Percentiles rank a stretch among this genome's conserved stretches.
phyloP scores from a whole-genome alignment of 2,329 filamentous ascomycete species.

The Apiospora kogelbergensis region DNA sequence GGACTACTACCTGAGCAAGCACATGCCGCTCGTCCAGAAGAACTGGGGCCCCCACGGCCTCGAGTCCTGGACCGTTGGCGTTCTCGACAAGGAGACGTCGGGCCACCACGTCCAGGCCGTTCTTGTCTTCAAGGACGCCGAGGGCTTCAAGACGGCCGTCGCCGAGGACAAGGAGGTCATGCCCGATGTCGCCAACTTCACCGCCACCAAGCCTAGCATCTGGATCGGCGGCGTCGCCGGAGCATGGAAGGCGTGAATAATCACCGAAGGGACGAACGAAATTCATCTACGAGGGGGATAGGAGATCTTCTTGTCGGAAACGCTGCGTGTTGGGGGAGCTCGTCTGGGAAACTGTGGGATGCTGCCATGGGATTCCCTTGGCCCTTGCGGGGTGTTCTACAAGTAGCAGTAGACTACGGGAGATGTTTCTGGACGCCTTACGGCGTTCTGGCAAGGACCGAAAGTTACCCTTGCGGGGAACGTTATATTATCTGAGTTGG shows the following conservation, averaged over 20 bases:
- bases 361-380: too few relatives aligned
- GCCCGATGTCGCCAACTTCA: slow-evolving; percentile 34
- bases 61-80: slow-evolving; percentile 32
- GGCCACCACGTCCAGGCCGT: slow-evolving; percentile 28
- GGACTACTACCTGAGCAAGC: slow-evolving; percentile 46
- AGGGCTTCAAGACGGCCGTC: slow-evolving; percentile 22
- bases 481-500: background rate
- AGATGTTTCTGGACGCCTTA: background rate
- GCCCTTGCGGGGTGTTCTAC: too few relatives aligned
- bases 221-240: slow-evolving; percentile 15
- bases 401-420: too few relatives aligned
- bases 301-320: slow-evolving; percentile 18
- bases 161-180: background rate
- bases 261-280: too few relatives aligned
- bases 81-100: slow-evolving; percentile 24
- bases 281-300: background rate
- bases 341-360: too few relatives aligned
- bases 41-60: slow-evolving; percentile 41
- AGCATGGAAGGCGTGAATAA: background rate
- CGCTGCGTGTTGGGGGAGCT: background rate
- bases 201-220: slow-evolving; percentile 19
- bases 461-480: background rate
- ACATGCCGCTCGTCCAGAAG: slow-evolving; percentile 44
- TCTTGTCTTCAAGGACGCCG: slow-evolving; percentile 30
- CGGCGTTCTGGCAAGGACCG: background rate